These are phyloP conservation scores for Termitomyces sp. DNA, from an alignment of 768 basidiomycete species.

Conservation along the genomic window DNA sequence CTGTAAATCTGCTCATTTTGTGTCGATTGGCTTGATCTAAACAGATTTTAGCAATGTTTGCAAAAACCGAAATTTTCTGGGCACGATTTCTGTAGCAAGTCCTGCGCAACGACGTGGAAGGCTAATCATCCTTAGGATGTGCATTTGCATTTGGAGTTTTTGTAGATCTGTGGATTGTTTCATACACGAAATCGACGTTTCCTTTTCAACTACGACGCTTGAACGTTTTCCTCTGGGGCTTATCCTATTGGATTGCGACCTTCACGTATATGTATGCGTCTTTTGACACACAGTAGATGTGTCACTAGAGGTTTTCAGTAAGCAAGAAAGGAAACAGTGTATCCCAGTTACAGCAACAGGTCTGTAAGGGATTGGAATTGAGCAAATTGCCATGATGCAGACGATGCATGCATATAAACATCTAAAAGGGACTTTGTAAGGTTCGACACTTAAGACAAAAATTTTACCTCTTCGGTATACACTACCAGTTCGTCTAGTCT, in stretches of 20 bases:
- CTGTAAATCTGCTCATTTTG: background rate
- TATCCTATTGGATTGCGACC: background rate
- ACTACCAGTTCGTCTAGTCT: constrained; percentile 47
- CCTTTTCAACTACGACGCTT: background rate
- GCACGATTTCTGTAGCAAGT: background rate
- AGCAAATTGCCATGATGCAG: background rate
- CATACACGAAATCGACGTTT: background rate
- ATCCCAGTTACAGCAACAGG: background rate
- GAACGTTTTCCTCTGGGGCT: background rate
- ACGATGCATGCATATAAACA: background rate
- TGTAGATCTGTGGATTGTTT: background rate
- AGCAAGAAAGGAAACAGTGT: background rate
- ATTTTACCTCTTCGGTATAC: constrained; percentile 31
- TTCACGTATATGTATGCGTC: too few species aligned
- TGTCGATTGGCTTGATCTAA: background rate
- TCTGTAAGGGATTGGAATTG: background rate
- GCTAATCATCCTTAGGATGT: background rate
- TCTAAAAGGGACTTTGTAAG: background rate
- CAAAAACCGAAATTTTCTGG: background rate
- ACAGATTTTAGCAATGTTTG: background rate
- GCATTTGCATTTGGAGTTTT: background rate
- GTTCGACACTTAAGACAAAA: background rate
- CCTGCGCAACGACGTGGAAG: background rate
- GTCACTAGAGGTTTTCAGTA: background rate
- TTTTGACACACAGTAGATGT: background rate